A percentile compares a stretch with the other conserved stretches of the same genome.
These are phyloP conservation scores for Lepidium didymum DNA, from an alignment of 345 rosid genomes.

Conservation along the genomic window DNA sequence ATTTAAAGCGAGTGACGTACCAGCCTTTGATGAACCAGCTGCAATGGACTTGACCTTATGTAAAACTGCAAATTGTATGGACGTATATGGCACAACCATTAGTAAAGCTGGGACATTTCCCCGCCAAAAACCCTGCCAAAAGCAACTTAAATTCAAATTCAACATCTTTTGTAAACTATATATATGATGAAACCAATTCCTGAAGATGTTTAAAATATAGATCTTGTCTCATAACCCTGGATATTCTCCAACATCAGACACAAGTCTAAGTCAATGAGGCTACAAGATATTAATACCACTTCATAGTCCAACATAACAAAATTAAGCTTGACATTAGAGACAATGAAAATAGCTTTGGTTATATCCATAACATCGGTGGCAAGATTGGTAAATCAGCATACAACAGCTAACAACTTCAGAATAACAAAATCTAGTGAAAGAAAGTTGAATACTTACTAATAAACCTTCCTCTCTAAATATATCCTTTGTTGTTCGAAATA, in stretches of 20 bases:
- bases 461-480: slow-evolving; percentile 1
- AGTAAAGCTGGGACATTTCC: slow-evolving; percentile 10
- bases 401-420: background rate
- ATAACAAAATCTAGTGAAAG: background rate
- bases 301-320: background rate
- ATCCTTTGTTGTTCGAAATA: background rate
- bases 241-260: background rate
- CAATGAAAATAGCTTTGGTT: background rate
- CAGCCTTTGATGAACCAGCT: slow-evolving; percentile 4
- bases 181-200: background rate
- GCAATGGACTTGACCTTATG: slow-evolving; percentile 6
- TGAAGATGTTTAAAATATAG: background rate
- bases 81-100: slow-evolving; percentile 1
- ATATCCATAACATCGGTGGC: background rate
- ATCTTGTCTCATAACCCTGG: background rate
- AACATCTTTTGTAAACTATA: background rate
- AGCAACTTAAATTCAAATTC: background rate
- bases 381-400: background rate
- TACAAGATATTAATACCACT: background rate
- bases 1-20: background rate
- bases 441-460: background rate
- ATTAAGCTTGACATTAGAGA: background rate
- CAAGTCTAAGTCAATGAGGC: background rate
- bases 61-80: slow-evolving; percentile 5
- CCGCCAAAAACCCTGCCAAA: background rate